These are phyloP conservation scores for Phlebiopsis gigantea DNA, from an alignment of 768 basidiomycete genomes.

Conservation along the genomic window DNA sequence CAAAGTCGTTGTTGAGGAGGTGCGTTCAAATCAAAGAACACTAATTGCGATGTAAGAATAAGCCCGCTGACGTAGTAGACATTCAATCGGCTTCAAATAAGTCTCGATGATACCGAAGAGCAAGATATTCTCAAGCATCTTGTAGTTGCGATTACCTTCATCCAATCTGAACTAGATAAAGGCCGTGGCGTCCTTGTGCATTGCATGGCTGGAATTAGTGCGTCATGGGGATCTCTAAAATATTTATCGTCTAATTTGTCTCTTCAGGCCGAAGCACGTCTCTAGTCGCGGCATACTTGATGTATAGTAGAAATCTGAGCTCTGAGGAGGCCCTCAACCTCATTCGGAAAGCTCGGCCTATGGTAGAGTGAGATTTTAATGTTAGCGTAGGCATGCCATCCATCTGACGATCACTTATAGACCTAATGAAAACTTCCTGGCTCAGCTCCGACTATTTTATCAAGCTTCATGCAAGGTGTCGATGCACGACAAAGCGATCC, in stretches of 20 bases:
- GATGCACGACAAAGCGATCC: constrained; percentile 58
- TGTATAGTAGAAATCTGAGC: constrained; percentile 62
- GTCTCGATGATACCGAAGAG: constrained; percentile 69
- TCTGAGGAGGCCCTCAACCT: constrained; percentile 60
- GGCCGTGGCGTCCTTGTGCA: constrained; percentile 80
- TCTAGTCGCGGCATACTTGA: constrained; percentile 84
- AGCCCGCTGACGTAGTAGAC: constrained; percentile 40
- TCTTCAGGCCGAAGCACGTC: constrained; percentile 75
- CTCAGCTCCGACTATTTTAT: constrained; percentile 79
- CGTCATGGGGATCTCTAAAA: constrained; percentile 25
- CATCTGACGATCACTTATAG: constrained; percentile 34
- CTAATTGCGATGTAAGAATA: neutral
- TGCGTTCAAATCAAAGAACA: constrained; percentile 23
- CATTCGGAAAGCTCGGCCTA: constrained; percentile 61
- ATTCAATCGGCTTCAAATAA: constrained; percentile 74
- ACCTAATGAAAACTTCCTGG: constrained; percentile 80
- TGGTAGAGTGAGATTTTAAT: constrained; percentile 53
- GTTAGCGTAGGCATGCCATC: neutral
- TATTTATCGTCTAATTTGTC: neutral
- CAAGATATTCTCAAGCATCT: constrained; percentile 78
- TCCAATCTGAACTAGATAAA: constrained; percentile 71
- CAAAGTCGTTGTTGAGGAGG: constrained; percentile 59
- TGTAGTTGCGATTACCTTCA: constrained; percentile 76
- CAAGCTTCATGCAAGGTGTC: constrained; percentile 65
- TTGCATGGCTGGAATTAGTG: constrained; percentile 87